Evolutionary conservation across 108 stramenopile species (phyloP).

Genomic region (Fragilariopsis cylindrus): DNA sequence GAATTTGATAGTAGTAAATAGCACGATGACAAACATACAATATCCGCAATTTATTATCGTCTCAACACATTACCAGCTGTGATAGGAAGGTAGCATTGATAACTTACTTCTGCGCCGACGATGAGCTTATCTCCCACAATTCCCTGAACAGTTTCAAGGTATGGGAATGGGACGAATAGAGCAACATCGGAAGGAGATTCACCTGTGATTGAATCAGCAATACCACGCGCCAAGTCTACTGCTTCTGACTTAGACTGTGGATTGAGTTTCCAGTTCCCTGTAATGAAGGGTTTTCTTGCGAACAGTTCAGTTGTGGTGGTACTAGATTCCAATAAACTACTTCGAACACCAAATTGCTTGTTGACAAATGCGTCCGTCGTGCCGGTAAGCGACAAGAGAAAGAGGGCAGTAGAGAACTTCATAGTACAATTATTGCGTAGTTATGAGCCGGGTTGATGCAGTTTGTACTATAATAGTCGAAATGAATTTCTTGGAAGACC

Average conservation of each 20-base stretch:
- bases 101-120: conserved; percentile 80
- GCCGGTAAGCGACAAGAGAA: conserved; percentile 6
- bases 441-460: no score
- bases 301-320: conserved; percentile 6
- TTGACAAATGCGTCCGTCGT: conserved; percentile 9
- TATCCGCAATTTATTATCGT: no score
- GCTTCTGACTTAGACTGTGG: conserved; percentile 74
- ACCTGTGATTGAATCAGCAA: conserved; percentile 63
- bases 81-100: background rate
- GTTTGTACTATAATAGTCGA: no score
- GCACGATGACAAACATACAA: no score
- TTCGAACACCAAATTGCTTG: background rate
- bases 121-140: conserved; percentile 58
- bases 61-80: background rate
- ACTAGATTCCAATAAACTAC: background rate
- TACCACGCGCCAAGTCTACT: conserved; percentile 56
- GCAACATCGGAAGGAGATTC: conserved; percentile 71
- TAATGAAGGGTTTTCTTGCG: conserved; percentile 82
- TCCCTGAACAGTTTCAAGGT: conserved; percentile 68
- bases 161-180: conserved; percentile 83
- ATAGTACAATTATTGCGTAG: background rate
- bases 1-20: background rate
- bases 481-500: no score
- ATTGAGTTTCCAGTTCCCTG: conserved; percentile 97
- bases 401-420: conserved; percentile 7